phyloP scores from a whole-genome alignment of 192 early-diverging fungal species.

The Coemansia sp. region DNA sequence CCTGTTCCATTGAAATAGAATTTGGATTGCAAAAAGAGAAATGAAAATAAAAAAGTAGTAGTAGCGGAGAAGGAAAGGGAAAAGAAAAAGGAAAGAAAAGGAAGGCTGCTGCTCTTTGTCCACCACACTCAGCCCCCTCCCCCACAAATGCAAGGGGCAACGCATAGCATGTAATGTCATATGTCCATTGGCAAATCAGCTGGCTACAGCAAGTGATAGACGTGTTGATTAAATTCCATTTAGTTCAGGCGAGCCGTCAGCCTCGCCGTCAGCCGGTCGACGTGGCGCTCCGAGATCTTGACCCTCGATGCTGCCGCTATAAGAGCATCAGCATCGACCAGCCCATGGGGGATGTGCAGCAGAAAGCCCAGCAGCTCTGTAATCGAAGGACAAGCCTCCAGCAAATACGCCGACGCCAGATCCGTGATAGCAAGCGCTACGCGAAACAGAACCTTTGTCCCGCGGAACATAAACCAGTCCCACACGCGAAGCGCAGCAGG shows the following conservation, averaged over 20 bases:
- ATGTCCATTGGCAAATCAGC: too few relatives aligned
- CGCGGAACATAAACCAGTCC: conserved; percentile 84
- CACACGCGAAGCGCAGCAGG: conserved; percentile 80
- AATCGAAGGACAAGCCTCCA: conserved; percentile 71
- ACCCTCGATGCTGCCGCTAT: conserved; percentile 69
- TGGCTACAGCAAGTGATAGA: too few relatives aligned
- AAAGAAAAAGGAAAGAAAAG: background rate
- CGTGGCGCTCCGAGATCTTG: conserved; percentile 59
- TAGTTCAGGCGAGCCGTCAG: background rate
- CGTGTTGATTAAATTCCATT: too few relatives aligned
- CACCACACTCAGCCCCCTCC: too few relatives aligned
- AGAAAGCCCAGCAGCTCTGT: conserved; percentile 74
- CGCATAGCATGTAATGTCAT: too few relatives aligned
- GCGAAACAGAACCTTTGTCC: conserved; percentile 80
- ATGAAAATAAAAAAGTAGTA: conserved; percentile 1
- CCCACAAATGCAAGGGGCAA: too few relatives aligned
- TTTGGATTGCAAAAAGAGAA: background rate
- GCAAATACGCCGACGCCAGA: conserved; percentile 58
- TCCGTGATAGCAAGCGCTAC: conserved; percentile 75
- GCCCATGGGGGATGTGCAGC: conserved; percentile 68
- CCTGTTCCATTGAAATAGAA: conserved; percentile 36
- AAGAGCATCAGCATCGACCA: conserved; percentile 56
- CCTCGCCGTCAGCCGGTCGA: conserved; percentile 38
- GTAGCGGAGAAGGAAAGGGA: background rate
- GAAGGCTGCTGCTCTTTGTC: too few relatives aligned